Evolutionary conservation across 768 basidiomycete genomes (phyloP).

Genomic region (Pulveroboletus ravenelii): DNA sequence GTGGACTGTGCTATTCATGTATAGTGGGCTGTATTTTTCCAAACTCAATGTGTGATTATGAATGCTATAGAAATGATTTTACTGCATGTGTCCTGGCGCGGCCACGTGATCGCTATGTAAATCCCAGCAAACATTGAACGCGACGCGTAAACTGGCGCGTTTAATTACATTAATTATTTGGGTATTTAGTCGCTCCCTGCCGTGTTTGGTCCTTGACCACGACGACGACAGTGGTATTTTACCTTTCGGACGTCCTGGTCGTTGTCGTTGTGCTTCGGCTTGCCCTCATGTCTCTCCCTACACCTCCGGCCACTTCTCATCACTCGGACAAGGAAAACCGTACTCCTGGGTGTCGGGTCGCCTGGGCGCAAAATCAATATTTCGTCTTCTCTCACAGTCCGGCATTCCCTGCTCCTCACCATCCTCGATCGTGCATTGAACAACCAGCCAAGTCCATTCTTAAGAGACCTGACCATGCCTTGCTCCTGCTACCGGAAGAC

Average conservation of each 20-base stretch:
- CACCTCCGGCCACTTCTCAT: conserved; percentile 58
- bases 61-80: no score
- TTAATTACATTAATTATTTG: conserved; percentile 31
- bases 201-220: conserved; percentile 8
- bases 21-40: no score
- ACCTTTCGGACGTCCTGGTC: neutral
- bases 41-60: no score
- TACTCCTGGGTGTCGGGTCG: conserved; percentile 38
- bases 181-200: conserved; percentile 20
- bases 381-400: conserved; percentile 36
- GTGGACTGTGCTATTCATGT: no score
- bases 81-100: neutral
- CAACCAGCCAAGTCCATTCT: conserved; percentile 65
- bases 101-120: conserved; percentile 20
- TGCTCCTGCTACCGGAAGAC: conserved; percentile 38
- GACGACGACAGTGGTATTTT: conserved; percentile 19
- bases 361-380: conserved; percentile 51
- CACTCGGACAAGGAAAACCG: conserved; percentile 53
- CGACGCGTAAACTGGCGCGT: conserved; percentile 40
- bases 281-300: conserved; percentile 44
- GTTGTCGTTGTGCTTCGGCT: conserved; percentile 11
- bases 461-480: conserved; percentile 42
- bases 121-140: conserved; percentile 30
- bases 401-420: conserved; percentile 17
- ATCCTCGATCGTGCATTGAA: conserved; percentile 35